These are phyloP conservation scores for Phaffia rhodozyma DNA, from an alignment of 1,284 basidiomycete species.

Conservation along the genomic window DNA sequence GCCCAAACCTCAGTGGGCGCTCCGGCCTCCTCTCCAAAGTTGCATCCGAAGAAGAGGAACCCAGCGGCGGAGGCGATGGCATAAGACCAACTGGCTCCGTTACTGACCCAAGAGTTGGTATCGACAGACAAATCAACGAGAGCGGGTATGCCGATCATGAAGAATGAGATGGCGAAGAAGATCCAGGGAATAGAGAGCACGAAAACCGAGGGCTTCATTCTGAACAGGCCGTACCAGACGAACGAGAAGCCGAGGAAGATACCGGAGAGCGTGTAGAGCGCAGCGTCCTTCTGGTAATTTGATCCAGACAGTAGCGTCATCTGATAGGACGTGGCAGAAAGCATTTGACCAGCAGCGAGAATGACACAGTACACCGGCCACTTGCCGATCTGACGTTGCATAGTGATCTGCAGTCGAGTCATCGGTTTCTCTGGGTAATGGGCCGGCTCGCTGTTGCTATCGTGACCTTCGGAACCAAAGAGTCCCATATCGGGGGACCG, in stretches of 20 bases:
- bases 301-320: slow-evolving; percentile 74
- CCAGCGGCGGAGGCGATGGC: slow-evolving; percentile 76
- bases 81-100: slow-evolving; percentile 75
- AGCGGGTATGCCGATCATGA: slow-evolving; percentile 76
- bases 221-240: slow-evolving; percentile 83
- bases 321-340: slow-evolving; percentile 40
- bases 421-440: slow-evolving; percentile 41
- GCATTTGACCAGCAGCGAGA: slow-evolving; percentile 66
- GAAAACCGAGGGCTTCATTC: slow-evolving; percentile 73
- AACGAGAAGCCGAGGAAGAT: slow-evolving; percentile 72
- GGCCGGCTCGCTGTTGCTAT: neutral
- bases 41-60: slow-evolving; percentile 84
- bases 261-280: slow-evolving; percentile 77
- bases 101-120: slow-evolving; percentile 54
- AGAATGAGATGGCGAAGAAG: slow-evolving; percentile 77
- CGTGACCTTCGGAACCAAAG: slow-evolving; percentile 29
- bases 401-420: slow-evolving; percentile 64
- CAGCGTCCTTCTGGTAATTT: slow-evolving; percentile 64
- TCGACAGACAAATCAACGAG: slow-evolving; percentile 50
- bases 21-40: slow-evolving; percentile 90
- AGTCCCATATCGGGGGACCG: slow-evolving; percentile 38
- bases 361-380: slow-evolving; percentile 87
- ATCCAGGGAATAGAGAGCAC: slow-evolving; percentile 75
- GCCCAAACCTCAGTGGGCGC: slow-evolving; percentile 87
- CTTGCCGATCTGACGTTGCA: slow-evolving; percentile 60